Base-by-base conservation (phyloP, 2,329 filamentous ascomycete genomes). In the Alternaria dauci region DNA sequence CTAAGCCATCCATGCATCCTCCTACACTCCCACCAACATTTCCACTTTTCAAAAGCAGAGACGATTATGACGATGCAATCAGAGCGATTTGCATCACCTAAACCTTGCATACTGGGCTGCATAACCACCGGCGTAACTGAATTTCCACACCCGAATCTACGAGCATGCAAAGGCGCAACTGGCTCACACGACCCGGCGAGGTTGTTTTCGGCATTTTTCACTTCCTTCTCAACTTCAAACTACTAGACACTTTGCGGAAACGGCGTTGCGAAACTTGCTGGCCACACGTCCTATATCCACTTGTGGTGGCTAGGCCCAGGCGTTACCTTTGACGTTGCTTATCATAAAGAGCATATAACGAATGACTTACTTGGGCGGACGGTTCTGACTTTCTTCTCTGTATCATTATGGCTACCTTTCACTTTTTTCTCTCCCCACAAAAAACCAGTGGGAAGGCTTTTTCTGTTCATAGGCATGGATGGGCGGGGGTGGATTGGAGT, bases 51-150 rank as follows among this genome's bases (percentile, higher is more conserved):
- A 62, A 55, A 62, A 52, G 53, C 63, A 57, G 66, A 67, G 61
- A 75, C 65, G 72, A 74, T 74, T 69, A 76, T 68, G 71, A 77
- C 61, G 50, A 64, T 71, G 67, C 72, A 59, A 72, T 70, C 66
- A 70, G 67, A 74, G 69, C 71, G 72, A 72, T 63, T 68, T 69
- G 70, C 70, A 74, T 74, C 58, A 60, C 42, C 48, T 68, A 58
- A 66, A 63, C 59, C 62, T 71, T 68, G 70, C 72, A 76, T 78
- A 71, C 57, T 71, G 68, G 71, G 69, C 67, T 76, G 71, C 74
- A 76, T 76, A 34, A 43, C 63, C 54, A 69, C 57, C 61, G 75
- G 75, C 74, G 75, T 76, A 66, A 66, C 59, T 59, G 65, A 55
- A 56, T 62, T 67, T 65, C 61, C 54, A 30, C 23, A 52, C 42